Percentiles rank a stretch among this genome's conserved stretches.
phyloP scores from a whole-genome alignment of 2,329 filamentous ascomycete species.

The Anthostomella pinea region DNA sequence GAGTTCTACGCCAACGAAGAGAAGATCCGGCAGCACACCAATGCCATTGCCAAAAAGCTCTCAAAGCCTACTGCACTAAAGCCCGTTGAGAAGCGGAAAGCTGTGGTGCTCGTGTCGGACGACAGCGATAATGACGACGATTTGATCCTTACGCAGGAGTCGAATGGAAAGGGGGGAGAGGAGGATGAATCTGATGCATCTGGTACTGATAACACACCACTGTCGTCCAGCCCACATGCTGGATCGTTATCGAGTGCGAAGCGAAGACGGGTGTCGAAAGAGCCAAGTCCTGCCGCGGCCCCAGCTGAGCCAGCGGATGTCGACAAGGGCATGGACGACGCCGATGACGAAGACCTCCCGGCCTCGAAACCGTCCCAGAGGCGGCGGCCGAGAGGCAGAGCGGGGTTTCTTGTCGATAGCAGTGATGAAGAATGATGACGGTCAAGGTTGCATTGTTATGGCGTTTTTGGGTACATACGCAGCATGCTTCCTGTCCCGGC shows the following conservation, averaged over 20 bases:
- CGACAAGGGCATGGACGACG: conserved; percentile 29
- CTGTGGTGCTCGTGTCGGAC: conserved; percentile 21
- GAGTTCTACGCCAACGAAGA: conserved; percentile 79
- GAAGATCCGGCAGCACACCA: conserved; percentile 54
- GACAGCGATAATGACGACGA: conserved; percentile 33
- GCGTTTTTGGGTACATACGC: conserved; percentile 12
- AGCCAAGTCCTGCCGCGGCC: conserved; percentile 11
- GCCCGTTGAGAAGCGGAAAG: conserved; percentile 33
- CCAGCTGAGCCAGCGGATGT: conserved; percentile 16
- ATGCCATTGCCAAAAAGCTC: conserved; percentile 31
- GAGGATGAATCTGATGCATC: conserved; percentile 29
- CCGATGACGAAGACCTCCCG: conserved; percentile 38
- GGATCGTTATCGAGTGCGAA: conserved; percentile 22
- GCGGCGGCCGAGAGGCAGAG: conserved; percentile 43
- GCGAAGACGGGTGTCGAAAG: conserved; percentile 28
- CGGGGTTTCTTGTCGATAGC: conserved; percentile 58
- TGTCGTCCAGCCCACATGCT: conserved; percentile 38
- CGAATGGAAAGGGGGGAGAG: conserved; percentile 23
- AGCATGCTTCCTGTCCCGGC: background rate
- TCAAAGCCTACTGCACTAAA: conserved; percentile 11
- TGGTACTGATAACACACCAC: conserved; percentile 36
- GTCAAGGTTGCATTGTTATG: conserved; percentile 16
- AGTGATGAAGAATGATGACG: conserved; percentile 51
- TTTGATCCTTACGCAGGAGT: conserved; percentile 21
- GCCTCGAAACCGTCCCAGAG: conserved; percentile 35